Base-by-base conservation (phyloP, 139 green algal genomes). In the Astrephomene gubernaculifera region DNA sequence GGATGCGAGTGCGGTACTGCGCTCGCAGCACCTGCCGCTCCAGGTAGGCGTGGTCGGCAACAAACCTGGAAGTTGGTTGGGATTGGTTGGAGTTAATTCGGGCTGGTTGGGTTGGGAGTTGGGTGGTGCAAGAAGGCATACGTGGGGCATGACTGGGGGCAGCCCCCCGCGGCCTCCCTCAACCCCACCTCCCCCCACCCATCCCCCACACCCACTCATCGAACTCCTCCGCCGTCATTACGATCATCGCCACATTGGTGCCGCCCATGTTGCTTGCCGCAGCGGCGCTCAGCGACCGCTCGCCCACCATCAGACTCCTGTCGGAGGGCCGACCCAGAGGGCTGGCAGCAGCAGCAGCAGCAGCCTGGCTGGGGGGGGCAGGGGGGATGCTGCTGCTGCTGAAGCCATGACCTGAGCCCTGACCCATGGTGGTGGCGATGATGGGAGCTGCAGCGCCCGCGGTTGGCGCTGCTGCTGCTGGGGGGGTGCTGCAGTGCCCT, bases 1-100 rank as follows among this genome's bases (percentile, higher is more conserved):
- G 17, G 41, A 91, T 79, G 12, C 91, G 83, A 1, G 87, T 38
- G 27, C 86, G 73, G 89, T 89, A 94, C 70, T 92, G 88, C 31
- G 83, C 14, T 10, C 71, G 82, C 57, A 91, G 68, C 33, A 49
- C 7, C n/a, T 54, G 82, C 31, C 69, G 70, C 70, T 72, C 39
- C 39, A 22, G n/a, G 71, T 70, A 86, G 2, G 87, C 79, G 61
- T 86, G 49, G 79, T 89, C 78, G 3, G 83, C 69, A 2, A 91
- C 83, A 35, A 91, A 88, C 60, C 78, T 84, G 33, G 29, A 39
- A 57, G 49, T 17, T 17, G 49, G 17, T 12, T 17, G 49, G 17
- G 49, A 17, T 17, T 12, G 49, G n/a, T n/a, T n/a, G n/a, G n/a
- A n/a, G n/a, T n/a, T n/a, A n/a, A n/a, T n/a, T n/a, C n/a, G n/a